Conservation (phyloP, 1,139 yeast genomes). For the Saccharomyces pastorianus region DNA sequence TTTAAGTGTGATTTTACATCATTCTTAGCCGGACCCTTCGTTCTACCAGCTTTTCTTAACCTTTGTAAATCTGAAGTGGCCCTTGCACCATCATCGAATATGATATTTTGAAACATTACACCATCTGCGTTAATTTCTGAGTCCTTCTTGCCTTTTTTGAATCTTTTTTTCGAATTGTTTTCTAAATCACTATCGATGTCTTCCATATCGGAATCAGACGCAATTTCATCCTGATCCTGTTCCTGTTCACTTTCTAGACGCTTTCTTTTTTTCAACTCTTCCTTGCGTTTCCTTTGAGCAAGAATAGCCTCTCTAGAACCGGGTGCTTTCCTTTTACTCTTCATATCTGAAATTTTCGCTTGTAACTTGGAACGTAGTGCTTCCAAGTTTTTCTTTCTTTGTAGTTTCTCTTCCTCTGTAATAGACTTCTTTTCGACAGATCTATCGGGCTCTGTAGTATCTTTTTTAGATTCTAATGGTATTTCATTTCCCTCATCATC, state of each 20-base stretch:
- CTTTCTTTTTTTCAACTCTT: conserved; percentile 34
- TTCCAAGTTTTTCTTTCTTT: conserved; percentile 48
- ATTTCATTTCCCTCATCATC: conserved; percentile 74
- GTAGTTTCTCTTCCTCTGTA: conserved; percentile 39
- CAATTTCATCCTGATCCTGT: conserved; percentile 36
- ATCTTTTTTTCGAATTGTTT: conserved; percentile 32
- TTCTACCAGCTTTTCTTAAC: conserved; percentile 45
- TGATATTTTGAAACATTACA: conserved; percentile 74
- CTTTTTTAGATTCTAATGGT: conserved; percentile 1
- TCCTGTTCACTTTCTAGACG: conserved; percentile 36
- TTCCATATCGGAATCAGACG: conserved; percentile 30
- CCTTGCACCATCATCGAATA: conserved; percentile 73
- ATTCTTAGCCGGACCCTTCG: conserved; percentile 78
- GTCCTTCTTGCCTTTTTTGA: conserved; percentile 34
- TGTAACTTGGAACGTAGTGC: conserved; percentile 67
- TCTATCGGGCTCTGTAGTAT: conserved; percentile 9
- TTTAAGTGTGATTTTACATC: conserved; percentile 79
- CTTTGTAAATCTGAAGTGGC: conserved; percentile 68
- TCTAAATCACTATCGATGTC: conserved; percentile 38
- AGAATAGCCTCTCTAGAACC: conserved; percentile 78
- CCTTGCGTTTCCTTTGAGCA: conserved; percentile 45
- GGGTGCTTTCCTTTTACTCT: conserved; percentile 84
- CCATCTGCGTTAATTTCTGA: conserved; percentile 34
- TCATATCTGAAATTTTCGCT: conserved; percentile 57
- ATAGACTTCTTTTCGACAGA: conserved; percentile 14